Base-by-base conservation (phyloP, 1,139 yeast genomes). In the Geotrichum restrictum region DNA sequence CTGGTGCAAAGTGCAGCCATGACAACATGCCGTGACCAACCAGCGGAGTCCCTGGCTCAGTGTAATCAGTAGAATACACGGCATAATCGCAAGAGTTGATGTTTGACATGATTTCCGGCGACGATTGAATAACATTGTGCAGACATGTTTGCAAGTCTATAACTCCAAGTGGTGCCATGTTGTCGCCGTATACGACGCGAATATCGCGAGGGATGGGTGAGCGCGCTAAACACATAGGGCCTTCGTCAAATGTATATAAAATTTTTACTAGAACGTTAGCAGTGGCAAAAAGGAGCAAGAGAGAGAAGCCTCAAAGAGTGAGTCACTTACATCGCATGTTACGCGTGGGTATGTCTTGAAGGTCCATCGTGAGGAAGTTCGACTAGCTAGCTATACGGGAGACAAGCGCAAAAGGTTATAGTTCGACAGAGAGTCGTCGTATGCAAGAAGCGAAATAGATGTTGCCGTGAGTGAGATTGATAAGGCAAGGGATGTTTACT, bases 31-130 rank as follows among this genome's bases (percentile, higher is more conserved):
- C 76, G 55, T 73, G 75, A 18, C 74, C 74, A 41, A 71, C 72
- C 34, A 68, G 57, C 5, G 76, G 75, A 45, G 58, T 57, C 47
- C 64, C 73, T 6, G 65, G 64, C 56, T 73, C 76, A 6, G 72
- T 63, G 55, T 64, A 67, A 59, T 73, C 76, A 8, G 63, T 65
- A 3, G 74, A 64, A 56, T 73, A 73, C 3, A 73, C 74, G n/a
- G 73, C 70, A 56, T 65, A 73, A 51, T 72, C 76, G 24, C 59
- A 52, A 16, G 55, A 49, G 34, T 61, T 56, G 11, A 64, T 57
- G 27, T 62, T 60, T 3, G 68, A 60, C 22, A 66, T 52, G 19
- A 72, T 62, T 53, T 72, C 76, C 1, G 75, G 74, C 16, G 73
- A 67, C 18, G 66, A 60, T n/a, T 59, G 61, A 36, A 66, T 60